These are phyloP conservation scores for Rosa multiflora DNA, from an alignment of 306 rosid genomes.

Conservation along the genomic window DNA sequence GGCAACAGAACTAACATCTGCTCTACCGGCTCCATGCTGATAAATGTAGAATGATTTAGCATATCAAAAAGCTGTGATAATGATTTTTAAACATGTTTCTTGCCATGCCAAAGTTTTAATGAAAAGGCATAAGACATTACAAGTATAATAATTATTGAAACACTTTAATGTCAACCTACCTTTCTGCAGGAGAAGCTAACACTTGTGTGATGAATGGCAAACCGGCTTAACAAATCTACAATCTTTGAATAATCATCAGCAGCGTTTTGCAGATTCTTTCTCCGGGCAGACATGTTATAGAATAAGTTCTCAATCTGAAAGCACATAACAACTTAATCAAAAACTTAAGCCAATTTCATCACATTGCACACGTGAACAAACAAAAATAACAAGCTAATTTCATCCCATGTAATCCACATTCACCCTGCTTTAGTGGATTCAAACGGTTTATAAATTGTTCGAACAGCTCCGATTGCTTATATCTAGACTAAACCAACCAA, in stretches of 20 bases:
- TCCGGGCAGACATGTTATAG: too few relatives aligned
- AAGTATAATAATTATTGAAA: conserved; percentile 18
- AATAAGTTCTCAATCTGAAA: too few relatives aligned
- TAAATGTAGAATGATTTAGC: background rate
- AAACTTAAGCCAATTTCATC: too few relatives aligned
- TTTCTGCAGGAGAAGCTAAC: conserved; percentile 88
- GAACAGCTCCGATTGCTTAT: too few relatives aligned
- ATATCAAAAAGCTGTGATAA: background rate
- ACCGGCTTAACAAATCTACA: conserved; percentile 85
- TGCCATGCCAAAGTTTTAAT: background rate
- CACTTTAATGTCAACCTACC: conserved; percentile 40
- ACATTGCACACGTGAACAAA: too few relatives aligned
- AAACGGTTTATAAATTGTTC: too few relatives aligned
- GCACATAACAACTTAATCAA: too few relatives aligned
- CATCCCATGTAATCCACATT: too few relatives aligned
- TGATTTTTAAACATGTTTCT: too few relatives aligned
- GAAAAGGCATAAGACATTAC: background rate
- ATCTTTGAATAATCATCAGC: conserved; percentile 90
- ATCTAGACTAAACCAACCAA: too few relatives aligned
- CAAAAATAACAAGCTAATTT: too few relatives aligned
- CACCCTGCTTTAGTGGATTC: too few relatives aligned
- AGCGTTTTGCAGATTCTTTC: conserved; percentile 69
- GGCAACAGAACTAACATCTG: conserved; percentile 76
- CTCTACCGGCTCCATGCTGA: conserved; percentile 88
- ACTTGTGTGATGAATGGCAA: conserved; percentile 75